Evolutionary conservation across 768 basidiomycete genomes (phyloP).

Genomic region (Tulasnella sp.): DNA sequence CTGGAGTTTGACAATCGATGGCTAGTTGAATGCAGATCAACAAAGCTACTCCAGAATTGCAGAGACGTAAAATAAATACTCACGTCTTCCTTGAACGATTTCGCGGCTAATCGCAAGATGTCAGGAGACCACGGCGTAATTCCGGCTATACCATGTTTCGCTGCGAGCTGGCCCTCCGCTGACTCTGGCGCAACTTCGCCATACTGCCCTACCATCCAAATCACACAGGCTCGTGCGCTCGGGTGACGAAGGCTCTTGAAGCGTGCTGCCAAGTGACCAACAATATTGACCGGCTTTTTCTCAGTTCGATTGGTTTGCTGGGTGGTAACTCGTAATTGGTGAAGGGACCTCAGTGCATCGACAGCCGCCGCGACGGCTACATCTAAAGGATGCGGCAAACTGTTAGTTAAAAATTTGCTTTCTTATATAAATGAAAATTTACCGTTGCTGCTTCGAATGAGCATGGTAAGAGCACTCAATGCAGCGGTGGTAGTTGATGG

Average conservation of each 20-base stretch:
- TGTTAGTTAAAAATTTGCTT: no score
- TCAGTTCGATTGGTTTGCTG: neutral
- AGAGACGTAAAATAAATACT: constrained; percentile 11
- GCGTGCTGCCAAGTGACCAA: constrained; percentile 62
- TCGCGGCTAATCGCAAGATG: constrained; percentile 65
- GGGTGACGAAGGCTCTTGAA: constrained; percentile 71
- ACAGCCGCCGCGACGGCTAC: constrained; percentile 67
- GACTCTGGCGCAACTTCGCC: constrained; percentile 30
- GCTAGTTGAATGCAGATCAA: constrained; percentile 28
- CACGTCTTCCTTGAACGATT: constrained; percentile 62
- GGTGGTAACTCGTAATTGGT: constrained; percentile 48
- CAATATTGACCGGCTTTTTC: constrained; percentile 42
- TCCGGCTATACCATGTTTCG: no score
- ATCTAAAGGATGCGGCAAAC: constrained; percentile 34
- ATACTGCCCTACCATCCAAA: constrained; percentile 91
- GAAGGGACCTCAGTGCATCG: constrained; percentile 69
- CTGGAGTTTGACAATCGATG: constrained; percentile 63
- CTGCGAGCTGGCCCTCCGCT: no score
- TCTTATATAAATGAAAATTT: constrained; percentile 20
- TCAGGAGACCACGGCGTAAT: constrained; percentile 78
- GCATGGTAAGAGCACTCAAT: constrained; percentile 56
- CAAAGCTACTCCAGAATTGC: neutral
- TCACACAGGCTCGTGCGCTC: constrained; percentile 71
- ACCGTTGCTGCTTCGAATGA: constrained; percentile 72
- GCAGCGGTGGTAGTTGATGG: constrained; percentile 61